phyloP scores from a whole-genome alignment of 2,329 filamentous ascomycete genomes.

The Fusarium duplospermum region DNA sequence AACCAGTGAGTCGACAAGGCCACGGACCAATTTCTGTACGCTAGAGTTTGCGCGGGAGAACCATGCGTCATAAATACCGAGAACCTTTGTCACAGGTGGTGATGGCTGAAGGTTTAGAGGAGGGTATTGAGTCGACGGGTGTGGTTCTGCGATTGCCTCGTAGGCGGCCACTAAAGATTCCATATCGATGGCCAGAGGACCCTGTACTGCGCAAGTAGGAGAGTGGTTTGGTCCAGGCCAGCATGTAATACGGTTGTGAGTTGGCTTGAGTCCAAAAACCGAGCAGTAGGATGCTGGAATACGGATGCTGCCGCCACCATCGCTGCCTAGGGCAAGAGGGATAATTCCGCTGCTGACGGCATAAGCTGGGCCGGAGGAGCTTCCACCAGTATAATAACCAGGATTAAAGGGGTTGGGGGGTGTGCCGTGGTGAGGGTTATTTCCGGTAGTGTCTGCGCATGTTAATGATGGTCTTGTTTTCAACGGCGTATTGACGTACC shows the following conservation, averaged over 20 bases:
- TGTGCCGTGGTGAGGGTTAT: slow-evolving; percentile 79
- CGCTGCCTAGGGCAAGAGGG: slow-evolving; percentile 77
- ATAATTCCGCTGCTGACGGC: slow-evolving; percentile 76
- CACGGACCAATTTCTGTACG: slow-evolving; percentile 55
- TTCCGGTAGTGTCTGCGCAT: slow-evolving; percentile 74
- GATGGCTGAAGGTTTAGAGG: slow-evolving; percentile 44
- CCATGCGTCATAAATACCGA: slow-evolving; percentile 76
- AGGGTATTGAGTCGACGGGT: slow-evolving; percentile 69
- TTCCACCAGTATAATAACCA: slow-evolving; percentile 81
- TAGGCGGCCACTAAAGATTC: slow-evolving; percentile 74
- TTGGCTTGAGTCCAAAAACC: slow-evolving; percentile 79
- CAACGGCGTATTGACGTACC: slow-evolving; percentile 55
- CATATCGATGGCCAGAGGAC: slow-evolving; percentile 75
- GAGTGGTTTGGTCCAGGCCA: slow-evolving; percentile 69
- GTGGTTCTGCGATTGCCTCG: slow-evolving; percentile 72
- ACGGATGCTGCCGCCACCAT: slow-evolving; percentile 80
- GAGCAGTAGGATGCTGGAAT: slow-evolving; percentile 80
- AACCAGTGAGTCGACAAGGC: slow-evolving; percentile 64
- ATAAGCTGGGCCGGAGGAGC: slow-evolving; percentile 79
- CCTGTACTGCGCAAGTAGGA: slow-evolving; percentile 72
- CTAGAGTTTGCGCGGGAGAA: slow-evolving; percentile 60
- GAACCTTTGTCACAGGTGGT: slow-evolving; percentile 54
- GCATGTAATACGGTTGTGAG: slow-evolving; percentile 73
- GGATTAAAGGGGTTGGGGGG: slow-evolving; percentile 80
- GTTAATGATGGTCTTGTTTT: slow-evolving; percentile 14